Evolutionary conservation across 257 asterid genomes (phyloP), one percentile per base, ranked within the genome.

Genomic region (Gardenia jasminoides): DNA sequence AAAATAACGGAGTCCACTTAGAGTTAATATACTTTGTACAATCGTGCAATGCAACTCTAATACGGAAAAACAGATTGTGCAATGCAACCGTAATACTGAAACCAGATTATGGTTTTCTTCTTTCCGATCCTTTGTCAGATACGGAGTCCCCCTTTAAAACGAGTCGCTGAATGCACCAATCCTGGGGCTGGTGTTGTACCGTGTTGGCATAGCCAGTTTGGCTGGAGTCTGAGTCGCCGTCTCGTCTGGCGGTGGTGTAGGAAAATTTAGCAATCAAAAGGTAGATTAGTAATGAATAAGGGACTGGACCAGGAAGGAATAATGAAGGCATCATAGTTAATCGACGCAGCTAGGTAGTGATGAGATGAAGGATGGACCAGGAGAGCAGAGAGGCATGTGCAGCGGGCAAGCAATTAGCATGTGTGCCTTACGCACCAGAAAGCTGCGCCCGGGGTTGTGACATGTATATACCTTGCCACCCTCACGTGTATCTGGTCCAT

Each of bases 401-500:
- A 56, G 67, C 79, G 50, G 50, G 79, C 36, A 36, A 36, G 2
- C 41, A 36, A 36, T 36, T 36, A 36, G 41, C 39, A 28, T 64
- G 75, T 36, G 75, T 79, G 36, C 79, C 81, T 31, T 66, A 36
- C 61, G 41, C 44, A 65, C 26, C 50, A 48, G 82, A 78, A 79
- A 82, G 78, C 80, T 67, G 80, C 62, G 62, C 79, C 80, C 50
- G 11, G 78, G 64, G 69, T 28, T 36, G 56, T 54, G 67, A 50
- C 78, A 58, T 72, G 31, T 56, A 43, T n/a, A 52, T n/a, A 24
- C 64, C 82, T 58, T 13, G 70, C 70, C 77, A 24, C 72, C 58
- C 75, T 83, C 84, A 80, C 84, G 82, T 83, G 87, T 41, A 65
- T 56, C 82, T 83, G 81, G 86, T 75, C 86, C 86, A 75, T 71